Percentiles rank a stretch among this genome's conserved stretches.
Evolutionary conservation across 768 basidiomycete genomes (phyloP).

Genomic region (Boletus fagicola): DNA sequence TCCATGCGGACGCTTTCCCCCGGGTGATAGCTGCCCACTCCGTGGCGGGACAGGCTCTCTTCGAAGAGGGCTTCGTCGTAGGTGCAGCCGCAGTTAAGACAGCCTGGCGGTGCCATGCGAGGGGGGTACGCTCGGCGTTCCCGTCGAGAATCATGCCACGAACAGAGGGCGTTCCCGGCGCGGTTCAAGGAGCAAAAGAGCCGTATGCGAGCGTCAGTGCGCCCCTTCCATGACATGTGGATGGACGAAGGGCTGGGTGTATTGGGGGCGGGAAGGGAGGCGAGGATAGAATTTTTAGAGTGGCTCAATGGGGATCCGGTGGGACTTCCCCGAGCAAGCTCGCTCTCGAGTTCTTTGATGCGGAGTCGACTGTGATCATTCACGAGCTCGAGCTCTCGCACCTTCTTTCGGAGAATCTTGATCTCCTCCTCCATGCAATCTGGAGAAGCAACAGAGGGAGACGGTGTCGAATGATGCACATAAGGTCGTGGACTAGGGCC

Average conservation of each 20-base stretch:
- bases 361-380: constrained; percentile 50
- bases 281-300: constrained; percentile 12
- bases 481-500: constrained; percentile 22
- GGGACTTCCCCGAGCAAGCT: constrained; percentile 37
- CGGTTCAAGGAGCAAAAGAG: constrained; percentile 80
- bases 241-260: constrained; percentile 42
- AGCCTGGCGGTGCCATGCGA: constrained; percentile 73
- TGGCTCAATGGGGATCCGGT: constrained; percentile 24
- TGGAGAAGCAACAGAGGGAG: constrained; percentile 13
- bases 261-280: constrained; percentile 20
- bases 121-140: constrained; percentile 78
- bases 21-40: constrained; percentile 78
- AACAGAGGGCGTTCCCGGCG: constrained; percentile 84
- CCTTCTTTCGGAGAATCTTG: constrained; percentile 50
- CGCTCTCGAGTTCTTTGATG: constrained; percentile 46
- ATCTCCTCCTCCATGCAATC: constrained; percentile 49
- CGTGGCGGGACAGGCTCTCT: constrained; percentile 75
- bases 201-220: constrained; percentile 69
- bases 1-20: constrained; percentile 89
- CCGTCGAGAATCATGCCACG: constrained; percentile 87
- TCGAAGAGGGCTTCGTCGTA: constrained; percentile 85
- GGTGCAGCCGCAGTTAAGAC: constrained; percentile 85
- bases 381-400: constrained; percentile 63
- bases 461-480: constrained; percentile 13
- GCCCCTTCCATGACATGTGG: constrained; percentile 62